These are phyloP conservation scores for Trichocladium uniseriatum DNA, from an alignment of 495 filamentous ascomycete species.

Conservation along the genomic window DNA sequence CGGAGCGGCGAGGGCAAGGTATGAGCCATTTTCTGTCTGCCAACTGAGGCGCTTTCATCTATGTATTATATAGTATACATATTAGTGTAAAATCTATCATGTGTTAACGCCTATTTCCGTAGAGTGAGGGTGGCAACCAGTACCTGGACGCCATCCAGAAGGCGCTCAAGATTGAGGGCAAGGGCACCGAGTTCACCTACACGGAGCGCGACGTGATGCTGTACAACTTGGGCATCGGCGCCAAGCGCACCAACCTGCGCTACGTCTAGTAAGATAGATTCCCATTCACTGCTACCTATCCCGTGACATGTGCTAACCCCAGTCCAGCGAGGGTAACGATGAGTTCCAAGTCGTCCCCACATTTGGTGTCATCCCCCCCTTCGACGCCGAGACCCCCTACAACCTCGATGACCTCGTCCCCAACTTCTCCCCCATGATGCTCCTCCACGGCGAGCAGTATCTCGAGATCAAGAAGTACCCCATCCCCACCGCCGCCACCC, in stretches of 20 bases:
- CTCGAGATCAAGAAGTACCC: slow-evolving; percentile 92
- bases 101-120: slow-evolving; percentile 27
- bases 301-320: not conserved
- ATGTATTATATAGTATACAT: slow-evolving; percentile 26
- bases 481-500: slow-evolving; percentile 76
- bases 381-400: slow-evolving; percentile 76
- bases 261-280: slow-evolving; percentile 54
- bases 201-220: slow-evolving; percentile 82
- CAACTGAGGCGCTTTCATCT: slow-evolving; percentile 6
- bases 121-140: slow-evolving; percentile 30
- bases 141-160: slow-evolving; percentile 64
- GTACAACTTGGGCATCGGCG: slow-evolving; percentile 92
- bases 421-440: slow-evolving; percentile 98
- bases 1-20: slow-evolving; percentile 43
- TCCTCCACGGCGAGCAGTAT: slow-evolving; percentile 97
- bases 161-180: slow-evolving; percentile 60
- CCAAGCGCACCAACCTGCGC: slow-evolving; percentile 82
- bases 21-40: slow-evolving; percentile 28
- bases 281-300: not conserved
- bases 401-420: slow-evolving; percentile 74
- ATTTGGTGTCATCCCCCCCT: slow-evolving; percentile 88
- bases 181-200: slow-evolving; percentile 73
- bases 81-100: slow-evolving; percentile 12
- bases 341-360: slow-evolving; percentile 89
- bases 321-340: slow-evolving; percentile 61